A percentile compares a stretch with the other conserved stretches of the same genome.
phyloP scores from a whole-genome alignment of 495 filamentous ascomycete species.

The Penicillium bialowiezense region DNA sequence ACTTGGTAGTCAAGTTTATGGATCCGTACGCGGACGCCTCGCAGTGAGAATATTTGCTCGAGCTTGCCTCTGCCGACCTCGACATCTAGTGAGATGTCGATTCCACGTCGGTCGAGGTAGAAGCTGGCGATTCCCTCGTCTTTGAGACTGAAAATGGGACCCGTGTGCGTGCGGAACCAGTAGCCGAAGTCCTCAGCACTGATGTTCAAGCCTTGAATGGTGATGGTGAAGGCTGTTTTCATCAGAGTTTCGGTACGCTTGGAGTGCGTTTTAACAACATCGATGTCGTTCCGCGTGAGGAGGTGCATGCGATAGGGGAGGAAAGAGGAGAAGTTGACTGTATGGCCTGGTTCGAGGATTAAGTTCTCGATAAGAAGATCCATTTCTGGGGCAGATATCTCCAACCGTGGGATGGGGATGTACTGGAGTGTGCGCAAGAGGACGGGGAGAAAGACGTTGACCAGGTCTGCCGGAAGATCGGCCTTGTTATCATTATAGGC shows the following conservation, averaged over 20 bases:
- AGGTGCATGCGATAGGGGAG: conserved; percentile 79
- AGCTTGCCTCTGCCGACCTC: conserved; percentile 71
- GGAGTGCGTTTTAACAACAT: conserved; percentile 76
- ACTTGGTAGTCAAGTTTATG: conserved; percentile 83
- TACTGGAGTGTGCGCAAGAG: conserved; percentile 75
- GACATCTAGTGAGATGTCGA: conserved; percentile 81
- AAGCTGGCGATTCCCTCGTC: conserved; percentile 86
- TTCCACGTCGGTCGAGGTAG: conserved; percentile 76
- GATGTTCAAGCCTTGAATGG: conserved; percentile 74
- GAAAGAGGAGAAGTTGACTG: conserved; percentile 84
- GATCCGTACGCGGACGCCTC: conserved; percentile 70
- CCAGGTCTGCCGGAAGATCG: conserved; percentile 68
- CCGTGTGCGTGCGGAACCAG: conserved; percentile 65
- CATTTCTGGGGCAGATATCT: conserved; percentile 76
- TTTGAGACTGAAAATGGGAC: conserved; percentile 61
- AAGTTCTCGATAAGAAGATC: conserved; percentile 88
- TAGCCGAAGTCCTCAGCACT: conserved; percentile 85
- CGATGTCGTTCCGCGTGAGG: conserved; percentile 80
- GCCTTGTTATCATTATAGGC: conserved; percentile 54
- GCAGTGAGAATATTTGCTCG: conserved; percentile 78
- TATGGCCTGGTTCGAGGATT: conserved; percentile 82
- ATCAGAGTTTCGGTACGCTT: conserved; percentile 61
- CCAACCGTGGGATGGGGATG: conserved; percentile 83
- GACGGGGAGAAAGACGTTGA: conserved; percentile 77
- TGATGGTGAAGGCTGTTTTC: conserved; percentile 70